phyloP scores from a whole-genome alignment of 345 rosid genomes.

The Syzygium jambos region DNA sequence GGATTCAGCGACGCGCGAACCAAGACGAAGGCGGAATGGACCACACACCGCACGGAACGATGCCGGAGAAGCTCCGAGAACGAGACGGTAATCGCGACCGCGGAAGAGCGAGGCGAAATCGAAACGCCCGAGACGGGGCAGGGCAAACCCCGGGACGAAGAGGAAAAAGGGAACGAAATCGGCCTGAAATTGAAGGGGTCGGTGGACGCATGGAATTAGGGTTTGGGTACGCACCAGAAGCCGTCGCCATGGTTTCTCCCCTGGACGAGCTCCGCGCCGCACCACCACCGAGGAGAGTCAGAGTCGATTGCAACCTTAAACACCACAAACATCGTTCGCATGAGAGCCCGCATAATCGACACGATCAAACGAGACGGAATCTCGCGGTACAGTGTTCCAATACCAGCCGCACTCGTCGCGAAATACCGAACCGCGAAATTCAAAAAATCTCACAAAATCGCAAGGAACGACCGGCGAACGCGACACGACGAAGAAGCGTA shows the following conservation, averaged over 20 bases:
- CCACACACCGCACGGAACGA: not conserved
- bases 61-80: not conserved
- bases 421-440: not conserved
- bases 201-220: not conserved
- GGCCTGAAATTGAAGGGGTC: not conserved
- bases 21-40: not conserved
- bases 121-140: not conserved
- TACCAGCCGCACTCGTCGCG: not conserved
- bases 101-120: not conserved
- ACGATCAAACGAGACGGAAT: not conserved
- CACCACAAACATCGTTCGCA: not conserved
- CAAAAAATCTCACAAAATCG: not conserved
- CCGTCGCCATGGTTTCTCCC: not conserved
- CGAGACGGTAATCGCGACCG: not conserved
- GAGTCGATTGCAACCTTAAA: not conserved
- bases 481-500: not conserved
- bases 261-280: not conserved
- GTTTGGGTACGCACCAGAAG: not conserved
- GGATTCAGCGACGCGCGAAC: not conserved
- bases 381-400: not conserved
- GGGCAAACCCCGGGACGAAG: not conserved
- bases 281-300: not conserved
- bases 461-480: not conserved
- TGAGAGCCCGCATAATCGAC: not conserved
- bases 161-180: not conserved